phyloP scores from a whole-genome alignment of 192 early-diverging fungal species.

The Jimgerdemannia lactiflua region DNA sequence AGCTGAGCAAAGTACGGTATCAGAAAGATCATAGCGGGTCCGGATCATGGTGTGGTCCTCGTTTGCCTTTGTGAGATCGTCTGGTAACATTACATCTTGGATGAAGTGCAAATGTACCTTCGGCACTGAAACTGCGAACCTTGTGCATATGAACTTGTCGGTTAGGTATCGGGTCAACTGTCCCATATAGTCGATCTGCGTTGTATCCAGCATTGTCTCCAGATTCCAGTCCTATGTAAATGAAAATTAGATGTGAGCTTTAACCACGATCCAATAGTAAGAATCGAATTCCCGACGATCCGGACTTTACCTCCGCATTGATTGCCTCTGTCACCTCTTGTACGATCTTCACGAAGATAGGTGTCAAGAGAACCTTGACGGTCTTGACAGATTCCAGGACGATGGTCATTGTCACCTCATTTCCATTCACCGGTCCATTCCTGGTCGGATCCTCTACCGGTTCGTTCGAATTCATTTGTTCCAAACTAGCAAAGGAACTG shows the following conservation, averaged over 20 bases:
- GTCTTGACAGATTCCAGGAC: slow-evolving; percentile 49
- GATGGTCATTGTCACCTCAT: slow-evolving; percentile 44
- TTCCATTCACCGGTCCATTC: slow-evolving; percentile 8
- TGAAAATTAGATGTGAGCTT: background rate
- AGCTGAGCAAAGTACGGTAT: slow-evolving; percentile 59
- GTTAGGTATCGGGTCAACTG: slow-evolving; percentile 50
- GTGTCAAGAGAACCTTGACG: slow-evolving; percentile 60
- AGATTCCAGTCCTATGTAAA: slow-evolving; percentile 56
- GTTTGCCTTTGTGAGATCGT: slow-evolving; percentile 42
- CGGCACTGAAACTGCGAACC: slow-evolving; percentile 53
- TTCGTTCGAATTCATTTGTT: slow-evolving; percentile 14
- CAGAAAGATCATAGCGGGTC: slow-evolving; percentile 54
- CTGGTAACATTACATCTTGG: slow-evolving; percentile 70
- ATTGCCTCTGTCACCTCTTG: slow-evolving; percentile 60
- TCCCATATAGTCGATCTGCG: slow-evolving; percentile 61
- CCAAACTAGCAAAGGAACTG: background rate
- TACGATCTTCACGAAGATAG: slow-evolving; percentile 64
- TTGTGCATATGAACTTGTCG: slow-evolving; percentile 43
- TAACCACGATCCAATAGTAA: no score
- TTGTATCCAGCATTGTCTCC: slow-evolving; percentile 62
- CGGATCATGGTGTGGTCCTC: slow-evolving; percentile 46
- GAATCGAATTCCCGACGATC: no score
- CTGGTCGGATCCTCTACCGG: background rate
- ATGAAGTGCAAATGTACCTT: slow-evolving; percentile 60
- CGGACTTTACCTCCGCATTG: slow-evolving; percentile 43